Evolutionary conservation across 139 green algal species (phyloP).

Genomic region (Tetratostichococcus sp.): DNA sequence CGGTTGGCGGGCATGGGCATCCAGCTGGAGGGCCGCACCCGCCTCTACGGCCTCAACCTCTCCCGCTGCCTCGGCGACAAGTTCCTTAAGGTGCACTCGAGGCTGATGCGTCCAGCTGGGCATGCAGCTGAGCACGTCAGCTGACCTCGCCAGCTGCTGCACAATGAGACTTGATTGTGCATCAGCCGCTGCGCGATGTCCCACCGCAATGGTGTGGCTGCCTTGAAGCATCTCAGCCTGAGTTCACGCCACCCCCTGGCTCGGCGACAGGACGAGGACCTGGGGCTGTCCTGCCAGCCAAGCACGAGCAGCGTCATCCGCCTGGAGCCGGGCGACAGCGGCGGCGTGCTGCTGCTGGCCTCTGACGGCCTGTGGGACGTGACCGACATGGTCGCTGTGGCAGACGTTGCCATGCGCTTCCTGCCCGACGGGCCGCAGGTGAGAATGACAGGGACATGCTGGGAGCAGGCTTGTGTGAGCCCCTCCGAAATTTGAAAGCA

Average conservation of each 20-base stretch:
- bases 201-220: background rate
- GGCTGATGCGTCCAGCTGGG: no score
- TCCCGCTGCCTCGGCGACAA: constrained; percentile 68
- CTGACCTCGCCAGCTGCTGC: no score
- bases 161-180: no score
- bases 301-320: constrained; percentile 35
- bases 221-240: background rate
- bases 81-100: constrained; percentile 57
- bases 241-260: background rate
- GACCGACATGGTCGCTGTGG: constrained; percentile 2
- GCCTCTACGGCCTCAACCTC: constrained; percentile 75
- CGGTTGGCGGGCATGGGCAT: constrained; percentile 47
- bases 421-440: background rate
- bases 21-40: constrained; percentile 34
- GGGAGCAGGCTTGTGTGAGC: no score
- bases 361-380: constrained; percentile 68
- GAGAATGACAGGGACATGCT: background rate
- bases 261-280: constrained; percentile 41
- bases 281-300: constrained; percentile 61
- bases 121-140: no score
- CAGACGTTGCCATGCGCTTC: background rate
- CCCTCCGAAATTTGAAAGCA: no score
- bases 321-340: constrained; percentile 15
- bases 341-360: constrained; percentile 44
- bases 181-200: no score